Base-by-base conservation (phyloP, 129 eudicot species). In the sunflower (Helianthus annuus) region DNA sequence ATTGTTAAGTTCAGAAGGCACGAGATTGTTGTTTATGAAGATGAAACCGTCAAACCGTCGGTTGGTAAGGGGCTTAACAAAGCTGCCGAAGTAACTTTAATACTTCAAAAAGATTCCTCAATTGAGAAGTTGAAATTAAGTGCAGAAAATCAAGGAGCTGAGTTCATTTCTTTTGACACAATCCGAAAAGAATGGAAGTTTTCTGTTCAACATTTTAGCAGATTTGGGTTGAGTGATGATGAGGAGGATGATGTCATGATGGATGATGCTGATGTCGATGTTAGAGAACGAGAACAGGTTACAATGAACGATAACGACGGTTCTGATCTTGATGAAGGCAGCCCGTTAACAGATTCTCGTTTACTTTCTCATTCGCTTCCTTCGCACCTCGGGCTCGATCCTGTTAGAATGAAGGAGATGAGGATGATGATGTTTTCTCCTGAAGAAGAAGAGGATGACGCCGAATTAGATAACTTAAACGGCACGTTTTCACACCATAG, bases 301-400 rank as follows among this genome's bases (percentile, higher is more conserved):
- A 81, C 73, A 51, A 78, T 79, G 82, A 76, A 80, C 61, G 79
- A 79, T 64, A 83, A 74, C 32, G 89, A 84, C 36, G 74, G 73
- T 67, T 83, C 84, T 70, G 93, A 82, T 64, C 51, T 76, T 69
- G 89, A 84, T 77, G 88, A 85, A 66, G 87, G 79, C 72, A 64
- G 56, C 71, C 77, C 66, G 34, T 53, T 83, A 53, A 76, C 76
- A 80, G 87, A 85, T 49, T 71, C 83, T 16, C 80, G 72, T 73
- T 64, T 73, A 10, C 96, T 94, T 69, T 86, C 96, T 7, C 97
- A 90, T 80, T 94, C 98, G 15, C 94, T 94, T 65, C 98, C 97
- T 71, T 82, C 98, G 53, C 96, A 90, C 76, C 97, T 94, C 46
- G 96, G 98, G 60, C 97, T 90, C 52, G 97, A 94, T 84, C 97